A percentile compares a stretch with the other conserved stretches of the same genome.
phyloP scores from a whole-genome alignment of 2,329 filamentous ascomycete species.

The Chaetomium sp. region DNA sequence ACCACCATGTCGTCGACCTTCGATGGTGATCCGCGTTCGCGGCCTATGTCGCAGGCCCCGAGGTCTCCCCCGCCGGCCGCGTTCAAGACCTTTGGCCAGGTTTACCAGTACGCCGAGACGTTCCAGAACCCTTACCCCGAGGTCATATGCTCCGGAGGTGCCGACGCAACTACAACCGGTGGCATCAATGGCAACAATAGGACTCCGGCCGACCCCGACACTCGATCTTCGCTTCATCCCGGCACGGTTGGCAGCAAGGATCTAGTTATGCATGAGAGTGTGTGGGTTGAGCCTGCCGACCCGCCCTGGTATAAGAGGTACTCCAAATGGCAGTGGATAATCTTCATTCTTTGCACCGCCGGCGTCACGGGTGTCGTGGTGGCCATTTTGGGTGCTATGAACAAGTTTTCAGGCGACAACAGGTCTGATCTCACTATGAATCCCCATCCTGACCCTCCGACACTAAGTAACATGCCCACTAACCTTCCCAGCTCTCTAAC shows the following conservation, averaged over 20 bases:
- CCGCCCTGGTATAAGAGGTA: conserved; percentile 20
- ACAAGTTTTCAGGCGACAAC: conserved; percentile 5
- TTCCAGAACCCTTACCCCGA: conserved; percentile 16
- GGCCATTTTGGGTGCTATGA: conserved; percentile 22
- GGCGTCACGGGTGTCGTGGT: conserved; percentile 20
- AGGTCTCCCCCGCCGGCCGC: background rate
- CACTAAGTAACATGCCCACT: background rate
- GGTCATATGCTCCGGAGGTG: conserved; percentile 1
- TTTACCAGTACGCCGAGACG: conserved; percentile 17
- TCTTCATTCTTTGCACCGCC: conserved; percentile 11
- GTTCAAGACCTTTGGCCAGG: conserved; percentile 10
- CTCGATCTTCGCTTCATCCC: conserved; percentile 1
- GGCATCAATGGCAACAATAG: conserved; percentile 5
- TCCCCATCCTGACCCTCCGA: background rate
- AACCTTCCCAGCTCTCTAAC: background rate
- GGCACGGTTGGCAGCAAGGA: conserved; percentile 13
- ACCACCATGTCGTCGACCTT: conserved; percentile 15
- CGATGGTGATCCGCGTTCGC: background rate
- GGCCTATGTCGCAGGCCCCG: conserved; percentile 8
- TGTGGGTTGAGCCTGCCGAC: conserved; percentile 16
- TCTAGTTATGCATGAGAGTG: conserved; percentile 3
- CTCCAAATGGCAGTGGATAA: conserved; percentile 14
- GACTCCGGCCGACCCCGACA: background rate
- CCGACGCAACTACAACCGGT: background rate
- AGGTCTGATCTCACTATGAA: conserved; percentile 7